Base-by-base conservation (phyloP, 2,329 filamentous ascomycete species). In the Apiospora kogelbergensis region DNA sequence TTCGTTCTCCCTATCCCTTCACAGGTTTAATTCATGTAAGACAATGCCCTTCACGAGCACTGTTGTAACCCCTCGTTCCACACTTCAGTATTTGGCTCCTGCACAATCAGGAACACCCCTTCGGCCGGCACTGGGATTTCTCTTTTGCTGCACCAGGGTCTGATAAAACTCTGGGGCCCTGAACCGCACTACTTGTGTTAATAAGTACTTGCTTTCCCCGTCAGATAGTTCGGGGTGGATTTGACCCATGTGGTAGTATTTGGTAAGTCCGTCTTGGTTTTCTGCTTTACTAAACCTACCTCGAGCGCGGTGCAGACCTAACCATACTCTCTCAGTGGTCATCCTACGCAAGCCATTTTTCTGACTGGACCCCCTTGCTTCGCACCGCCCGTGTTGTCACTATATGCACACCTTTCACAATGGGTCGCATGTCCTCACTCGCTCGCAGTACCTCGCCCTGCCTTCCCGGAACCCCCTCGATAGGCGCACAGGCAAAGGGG, bases 391-490 rank as follows among this genome's bases (percentile, higher is more conserved):
- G 42, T 44, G 37, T 65, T 42, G 63, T 44, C 15, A 65, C 53
- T n/a, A 33, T 33, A 33, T 33, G 33, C 7, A 57, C 53, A 6
- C n/a, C 41, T 4, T 30, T 41, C 44, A 60, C 63, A 40, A 71
- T 71, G 70, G 63, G n/a, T 5, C 64, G 66, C 41, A 40, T 30
- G 11, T 48, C 69, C 46, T 40, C 68, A n/a, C n/a, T 68, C 3
- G 20, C 73, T 17, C 46, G 67, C 40, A 72, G 68, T 65, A 72
- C 66, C 67, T 70, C 71, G 45, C 63, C 69, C 42, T 53, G 67
- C 20, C 68, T 72, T 22, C 72, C 72, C 22, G 68, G 67, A 37
- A 69, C 70, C 30, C 68, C 72, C 33, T 67, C 67, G 40, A 70
- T 68, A 42, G 67, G 68, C 65, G 68, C 66, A 69, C 64, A 41